A percentile compares a stretch with the other conserved stretches of the same genome.
phyloP scores from a whole-genome alignment of 352 stramenopile species.

The Thraustochytrium striatum region DNA sequence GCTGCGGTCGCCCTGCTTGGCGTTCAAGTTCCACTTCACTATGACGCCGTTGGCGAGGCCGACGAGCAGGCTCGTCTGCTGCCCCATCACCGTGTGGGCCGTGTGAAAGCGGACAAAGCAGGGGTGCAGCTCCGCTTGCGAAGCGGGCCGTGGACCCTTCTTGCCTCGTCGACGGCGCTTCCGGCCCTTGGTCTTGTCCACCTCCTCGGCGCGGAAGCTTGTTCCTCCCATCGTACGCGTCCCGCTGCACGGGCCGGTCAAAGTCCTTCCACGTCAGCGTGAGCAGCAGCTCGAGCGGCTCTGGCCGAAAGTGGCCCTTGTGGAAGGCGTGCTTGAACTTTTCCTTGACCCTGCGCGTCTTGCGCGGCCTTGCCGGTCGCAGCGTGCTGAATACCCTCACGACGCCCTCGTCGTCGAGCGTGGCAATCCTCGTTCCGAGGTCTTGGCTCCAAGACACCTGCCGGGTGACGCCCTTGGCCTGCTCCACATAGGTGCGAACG shows the following conservation, averaged over 20 bases:
- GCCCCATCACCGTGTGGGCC: slow-evolving; percentile 10
- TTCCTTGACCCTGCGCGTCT: not conserved
- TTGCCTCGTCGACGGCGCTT: not conserved
- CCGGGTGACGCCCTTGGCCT: not conserved
- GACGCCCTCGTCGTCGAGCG: not conserved
- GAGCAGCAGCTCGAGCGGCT: not conserved
- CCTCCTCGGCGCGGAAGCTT: slow-evolving; percentile 11
- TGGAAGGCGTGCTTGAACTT: not conserved
- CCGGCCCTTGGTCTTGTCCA: not conserved
- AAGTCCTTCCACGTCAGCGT: slow-evolving; percentile 4
- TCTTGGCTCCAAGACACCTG: slow-evolving; percentile 17
- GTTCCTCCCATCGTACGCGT: not conserved
- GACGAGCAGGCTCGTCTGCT: slow-evolving; percentile 30
- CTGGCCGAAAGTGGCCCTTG: not conserved
- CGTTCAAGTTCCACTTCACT: slow-evolving; percentile 27
- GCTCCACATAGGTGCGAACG: not conserved
- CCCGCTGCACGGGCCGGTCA: slow-evolving; percentile 21
- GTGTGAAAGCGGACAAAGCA: slow-evolving; percentile 13
- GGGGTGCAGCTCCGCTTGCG: not conserved
- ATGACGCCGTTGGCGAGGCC: slow-evolving; percentile 28
- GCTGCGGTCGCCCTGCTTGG: slow-evolving; percentile 17
- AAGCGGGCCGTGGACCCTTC: not conserved
- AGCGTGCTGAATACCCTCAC: slow-evolving; percentile 19
- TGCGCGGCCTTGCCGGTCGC: not conserved
- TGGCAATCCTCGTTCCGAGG: not conserved